Percentiles rank a stretch among this genome's conserved stretches.
Conservation (phyloP, 2,329 filamentous ascomycete genomes). For the Trichoderma guizhouense region DNA sequence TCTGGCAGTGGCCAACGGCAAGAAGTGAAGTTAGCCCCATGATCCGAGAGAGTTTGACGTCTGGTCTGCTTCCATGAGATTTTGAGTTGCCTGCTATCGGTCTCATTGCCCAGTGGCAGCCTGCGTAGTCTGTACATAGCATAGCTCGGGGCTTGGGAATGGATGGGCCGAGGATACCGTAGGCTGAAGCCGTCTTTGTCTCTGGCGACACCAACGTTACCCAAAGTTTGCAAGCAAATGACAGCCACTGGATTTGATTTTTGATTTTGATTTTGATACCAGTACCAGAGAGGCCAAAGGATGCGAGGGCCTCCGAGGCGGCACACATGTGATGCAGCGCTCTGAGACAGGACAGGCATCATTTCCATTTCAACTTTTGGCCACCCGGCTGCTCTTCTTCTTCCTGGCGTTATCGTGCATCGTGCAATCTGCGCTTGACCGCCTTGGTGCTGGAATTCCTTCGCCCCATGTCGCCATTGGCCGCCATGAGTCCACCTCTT, state of each 20-base stretch:
- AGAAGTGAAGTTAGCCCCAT: neutral
- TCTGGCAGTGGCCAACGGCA: neutral
- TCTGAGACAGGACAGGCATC: neutral
- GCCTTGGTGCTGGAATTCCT: neutral
- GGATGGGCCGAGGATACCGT: conserved; percentile 9
- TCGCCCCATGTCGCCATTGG: neutral
- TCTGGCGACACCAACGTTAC: neutral
- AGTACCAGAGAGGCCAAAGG: neutral
- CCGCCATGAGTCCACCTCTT: neutral
- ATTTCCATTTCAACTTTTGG: neutral
- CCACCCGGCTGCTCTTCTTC: too few species aligned
- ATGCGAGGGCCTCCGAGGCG: neutral
- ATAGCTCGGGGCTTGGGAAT: neutral
- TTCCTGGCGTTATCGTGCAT: neutral
- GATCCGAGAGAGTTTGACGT: neutral
- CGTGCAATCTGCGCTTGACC: conserved; percentile 8
- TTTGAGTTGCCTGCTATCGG: conserved; percentile 3
- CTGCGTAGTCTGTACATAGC: neutral
- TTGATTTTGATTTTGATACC: neutral
- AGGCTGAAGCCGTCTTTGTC: neutral
- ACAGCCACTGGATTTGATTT: neutral
- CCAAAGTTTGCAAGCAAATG: neutral
- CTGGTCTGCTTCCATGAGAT: neutral
- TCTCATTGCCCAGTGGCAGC: neutral
- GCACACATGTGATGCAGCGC: neutral